Conservation (phyloP, 176 grass and related monocot genomes). For the Oryza brachyantha region DNA sequence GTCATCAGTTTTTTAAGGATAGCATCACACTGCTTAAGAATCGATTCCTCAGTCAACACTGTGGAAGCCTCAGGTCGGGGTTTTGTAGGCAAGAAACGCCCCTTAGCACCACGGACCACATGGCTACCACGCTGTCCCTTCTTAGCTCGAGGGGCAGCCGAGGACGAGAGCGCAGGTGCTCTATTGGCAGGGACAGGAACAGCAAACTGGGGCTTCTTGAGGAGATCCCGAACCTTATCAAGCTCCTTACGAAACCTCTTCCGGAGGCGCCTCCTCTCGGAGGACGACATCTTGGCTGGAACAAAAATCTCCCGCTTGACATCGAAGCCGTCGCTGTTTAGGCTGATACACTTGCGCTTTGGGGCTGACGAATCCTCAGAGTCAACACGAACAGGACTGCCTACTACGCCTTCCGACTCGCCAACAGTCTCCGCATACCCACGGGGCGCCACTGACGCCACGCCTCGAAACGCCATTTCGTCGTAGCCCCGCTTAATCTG, state of each 20-base stretch:
- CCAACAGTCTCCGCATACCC: constrained; percentile 34
- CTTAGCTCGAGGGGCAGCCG: constrained; percentile 36
- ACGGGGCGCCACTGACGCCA: neutral
- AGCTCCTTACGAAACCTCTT: constrained; percentile 65
- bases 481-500: constrained; percentile 41
- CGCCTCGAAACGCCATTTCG: constrained; percentile 39
- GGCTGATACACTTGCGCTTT: constrained; percentile 84
- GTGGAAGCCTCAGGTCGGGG: constrained; percentile 20
- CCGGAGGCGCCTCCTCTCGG: constrained; percentile 58
- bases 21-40: constrained; percentile 72
- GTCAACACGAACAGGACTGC: constrained; percentile 54
- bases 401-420: constrained; percentile 57
- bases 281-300: constrained; percentile 59
- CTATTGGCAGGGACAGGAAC: constrained; percentile 5
- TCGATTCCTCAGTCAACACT: constrained; percentile 16
- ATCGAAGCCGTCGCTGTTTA: constrained; percentile 54
- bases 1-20: constrained; percentile 91
- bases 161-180: constrained; percentile 50
- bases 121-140: constrained; percentile 32
- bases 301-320: constrained; percentile 60
- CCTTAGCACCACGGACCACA: constrained; percentile 49
- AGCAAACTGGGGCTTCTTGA: constrained; percentile 45
- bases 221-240: constrained; percentile 45
- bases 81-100: constrained; percentile 50
- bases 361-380: constrained; percentile 63